Conservation (phyloP, 1,284 basidiomycete species). For the Fomitopsis pinicola region DNA sequence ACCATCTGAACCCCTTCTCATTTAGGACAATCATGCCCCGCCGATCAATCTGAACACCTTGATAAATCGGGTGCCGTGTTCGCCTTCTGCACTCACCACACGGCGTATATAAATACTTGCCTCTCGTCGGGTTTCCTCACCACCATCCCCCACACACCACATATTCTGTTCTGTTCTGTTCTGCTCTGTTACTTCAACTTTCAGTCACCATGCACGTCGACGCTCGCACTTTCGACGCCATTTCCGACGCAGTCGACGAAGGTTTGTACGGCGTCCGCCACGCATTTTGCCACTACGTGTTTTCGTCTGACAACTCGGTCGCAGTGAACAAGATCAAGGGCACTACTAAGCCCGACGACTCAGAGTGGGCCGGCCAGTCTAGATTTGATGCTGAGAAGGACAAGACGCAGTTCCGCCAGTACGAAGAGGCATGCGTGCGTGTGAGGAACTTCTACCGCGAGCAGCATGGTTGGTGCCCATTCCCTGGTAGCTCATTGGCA, state of each 20-base stretch:
- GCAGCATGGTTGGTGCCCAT: conserved; percentile 62
- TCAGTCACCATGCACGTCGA: conserved; percentile 11
- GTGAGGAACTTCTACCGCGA: conserved; percentile 87
- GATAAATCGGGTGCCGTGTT: neutral
- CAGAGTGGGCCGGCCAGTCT: conserved; percentile 53
- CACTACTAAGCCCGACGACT: conserved; percentile 9
- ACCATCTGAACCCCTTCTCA: neutral
- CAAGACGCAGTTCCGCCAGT: conserved; percentile 70
- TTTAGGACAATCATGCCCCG: neutral
- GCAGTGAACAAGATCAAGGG: conserved; percentile 68
- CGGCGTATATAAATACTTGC: neutral
- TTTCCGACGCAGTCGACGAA: conserved; percentile 73
- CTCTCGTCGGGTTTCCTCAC: neutral
- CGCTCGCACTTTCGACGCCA: conserved; percentile 49
- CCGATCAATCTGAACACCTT: neutral
- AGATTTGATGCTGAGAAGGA: conserved; percentile 76
- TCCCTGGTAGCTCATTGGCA: neutral
- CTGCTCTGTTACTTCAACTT: neutral
- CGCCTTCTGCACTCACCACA: neutral
- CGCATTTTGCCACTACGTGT: neutral
- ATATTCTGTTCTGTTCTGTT: neutral
- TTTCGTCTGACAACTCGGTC: neutral
- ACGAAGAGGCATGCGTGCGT: conserved; percentile 78
- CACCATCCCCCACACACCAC: neutral
- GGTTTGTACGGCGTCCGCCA: conserved; percentile 36